Conservation (phyloP, 164 flowering plant species). For the Umbilicus rupestris region DNA sequence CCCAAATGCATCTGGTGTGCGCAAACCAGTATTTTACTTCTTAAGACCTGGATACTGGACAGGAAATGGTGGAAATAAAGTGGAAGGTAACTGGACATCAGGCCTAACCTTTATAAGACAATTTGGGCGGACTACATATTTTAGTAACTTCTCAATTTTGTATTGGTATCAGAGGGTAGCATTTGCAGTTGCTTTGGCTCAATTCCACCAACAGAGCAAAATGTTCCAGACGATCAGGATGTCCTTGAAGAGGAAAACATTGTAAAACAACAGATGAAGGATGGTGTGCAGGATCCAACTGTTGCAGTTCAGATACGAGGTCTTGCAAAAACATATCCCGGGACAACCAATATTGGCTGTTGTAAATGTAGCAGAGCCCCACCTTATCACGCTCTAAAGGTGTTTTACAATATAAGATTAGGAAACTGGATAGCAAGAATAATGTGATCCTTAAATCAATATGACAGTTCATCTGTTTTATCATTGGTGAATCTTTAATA, state of each 20-base stretch:
- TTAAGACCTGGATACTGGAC: slow-evolving; percentile 81
- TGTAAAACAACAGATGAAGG: slow-evolving; percentile 52
- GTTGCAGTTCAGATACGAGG: slow-evolving; percentile 91
- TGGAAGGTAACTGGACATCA: slow-evolving; percentile 45
- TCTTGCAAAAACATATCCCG: slow-evolving; percentile 74
- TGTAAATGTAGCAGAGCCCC: slow-evolving; percentile 59
- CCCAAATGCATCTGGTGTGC: slow-evolving; percentile 70
- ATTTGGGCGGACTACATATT: slow-evolving; percentile 6
- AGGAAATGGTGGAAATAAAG: slow-evolving; percentile 71
- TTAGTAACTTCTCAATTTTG: background rate
- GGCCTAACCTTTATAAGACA: slow-evolving; percentile 5
- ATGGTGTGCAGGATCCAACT: slow-evolving; percentile 42
- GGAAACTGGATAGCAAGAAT: background rate
- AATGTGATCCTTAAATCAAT: too few species aligned
- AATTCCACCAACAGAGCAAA: slow-evolving; percentile 40
- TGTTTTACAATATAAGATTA: slow-evolving; percentile 11
- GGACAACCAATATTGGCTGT: slow-evolving; percentile 53
- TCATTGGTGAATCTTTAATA: background rate
- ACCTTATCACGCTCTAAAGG: slow-evolving; percentile 89
- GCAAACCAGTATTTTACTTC: slow-evolving; percentile 77
- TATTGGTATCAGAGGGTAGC: slow-evolving; percentile 53
- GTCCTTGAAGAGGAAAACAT: slow-evolving; percentile 73
- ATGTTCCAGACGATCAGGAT: slow-evolving; percentile 74
- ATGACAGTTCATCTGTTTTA: background rate
- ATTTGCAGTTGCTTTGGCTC: slow-evolving; percentile 62